Base-by-base conservation (phyloP, 2,329 filamentous ascomycete species). In the Ophiocordyceps unilateralis region DNA sequence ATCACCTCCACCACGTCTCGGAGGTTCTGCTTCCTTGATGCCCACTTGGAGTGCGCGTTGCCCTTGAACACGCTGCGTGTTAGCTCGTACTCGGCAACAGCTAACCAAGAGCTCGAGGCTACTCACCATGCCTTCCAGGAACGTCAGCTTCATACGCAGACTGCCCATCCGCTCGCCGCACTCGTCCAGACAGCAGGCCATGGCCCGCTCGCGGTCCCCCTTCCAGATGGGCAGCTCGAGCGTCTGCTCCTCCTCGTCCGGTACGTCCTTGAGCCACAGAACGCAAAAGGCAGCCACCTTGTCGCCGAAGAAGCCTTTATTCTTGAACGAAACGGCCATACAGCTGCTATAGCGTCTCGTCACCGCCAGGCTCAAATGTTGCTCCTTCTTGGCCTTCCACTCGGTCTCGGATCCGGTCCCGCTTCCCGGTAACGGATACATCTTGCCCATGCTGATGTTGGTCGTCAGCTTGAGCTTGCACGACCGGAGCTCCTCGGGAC, bases 231-330 rank as follows among this genome's bases (percentile, higher is more conserved):
- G 60, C 3, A 86, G 53, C 5, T 65, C 67, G 9, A 81, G 51
- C 1, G 69, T 73, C 38, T 67, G 62, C 42, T 78, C 69, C 51
- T 82, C 73, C 46, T 83, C 81, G 45, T 86, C 81, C 0, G 68
- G 61, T 0, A 86, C 64, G n/a, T 83, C 74, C 48, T 76, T 74
- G 17, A 84, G 65, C 81, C 81, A 84, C 2, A 83, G 60, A 2
- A 82, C 67, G 7, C 70, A 69, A 50, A 82, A 81, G 0, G 76
- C 79, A 2, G 68, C 61, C 0, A 72, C 75, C 44, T 68, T 70
- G 41, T 80, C 73, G 55, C 30, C 73, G 51, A 41, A 71, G 43
- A 58, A 43, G 15, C 50, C 48, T 21, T 59, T 59, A 23, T 60
- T 49, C 8, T 63, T 64, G 43, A 74, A 72, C 45, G 73, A 67